Evolutionary conservation across 2,329 filamentous ascomycete species (phyloP).

Genomic region (Trichoderma polysporum): DNA sequence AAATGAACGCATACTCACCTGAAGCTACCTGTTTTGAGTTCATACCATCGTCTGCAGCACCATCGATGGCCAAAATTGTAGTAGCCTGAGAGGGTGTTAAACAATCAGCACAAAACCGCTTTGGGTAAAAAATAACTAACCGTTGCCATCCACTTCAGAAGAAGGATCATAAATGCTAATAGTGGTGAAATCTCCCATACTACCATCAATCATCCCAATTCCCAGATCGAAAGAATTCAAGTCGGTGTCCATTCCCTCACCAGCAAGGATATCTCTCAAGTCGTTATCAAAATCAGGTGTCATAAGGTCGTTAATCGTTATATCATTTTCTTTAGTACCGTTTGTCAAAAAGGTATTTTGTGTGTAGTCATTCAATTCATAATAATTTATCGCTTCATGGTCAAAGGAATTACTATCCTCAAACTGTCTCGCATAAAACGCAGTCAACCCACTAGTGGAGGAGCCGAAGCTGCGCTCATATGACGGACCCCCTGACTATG

Average conservation of each 20-base stretch:
- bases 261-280: neutral
- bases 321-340: neutral
- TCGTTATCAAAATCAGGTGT: neutral
- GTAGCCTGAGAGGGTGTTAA: neutral
- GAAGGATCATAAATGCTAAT: neutral
- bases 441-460: neutral
- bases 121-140: neutral
- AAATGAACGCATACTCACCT: neutral
- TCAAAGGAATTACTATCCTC: neutral
- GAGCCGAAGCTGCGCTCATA: neutral
- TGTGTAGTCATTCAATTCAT: neutral
- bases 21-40: neutral
- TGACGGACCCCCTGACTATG: neutral
- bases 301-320: neutral
- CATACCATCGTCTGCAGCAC: neutral
- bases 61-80: neutral
- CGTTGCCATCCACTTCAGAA: neutral
- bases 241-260: neutral
- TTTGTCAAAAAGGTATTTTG: neutral
- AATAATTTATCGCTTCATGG: rapidly evolving
- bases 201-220: neutral
- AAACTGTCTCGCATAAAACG: neutral
- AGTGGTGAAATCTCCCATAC: neutral
- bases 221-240: too few relatives aligned
- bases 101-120: too few relatives aligned